Evolutionary conservation across 495 filamentous ascomycete species (phyloP), one percentile per base, ranked within the genome.

Genomic region (Niebla homalea): DNA sequence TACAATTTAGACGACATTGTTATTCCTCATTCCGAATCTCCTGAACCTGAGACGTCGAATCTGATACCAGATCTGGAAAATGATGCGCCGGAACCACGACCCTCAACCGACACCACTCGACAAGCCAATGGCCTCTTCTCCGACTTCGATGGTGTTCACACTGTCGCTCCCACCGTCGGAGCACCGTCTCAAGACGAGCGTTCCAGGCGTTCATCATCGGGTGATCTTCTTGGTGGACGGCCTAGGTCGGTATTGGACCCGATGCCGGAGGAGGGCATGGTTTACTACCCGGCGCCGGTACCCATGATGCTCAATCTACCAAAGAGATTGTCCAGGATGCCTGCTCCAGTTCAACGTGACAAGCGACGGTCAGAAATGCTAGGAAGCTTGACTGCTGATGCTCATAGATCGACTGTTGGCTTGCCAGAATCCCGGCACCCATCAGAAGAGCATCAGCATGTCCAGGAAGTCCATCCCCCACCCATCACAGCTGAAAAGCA

Each of bases 141-240:
- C 10, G 87, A 94, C 62, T 98, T 98, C 59, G 92, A 97, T 68
- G 92, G 92, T 46, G 88, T 88, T 12, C 90, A 98, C 65, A 89
- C 79, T 61, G 69, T 78, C 23, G 75, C 71, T 19, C 47, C 50
- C 22, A n/a, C 15, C 35, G 55, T 53, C 32, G 71, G 57, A 32
- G 67, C 66, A 49, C 16, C 45, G 23, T 14, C 45, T 18, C 23
- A 35, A 16, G 61, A 60, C 4, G 49, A 46, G 18, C 62, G 59
- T 54, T 65, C 57, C 29, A 64, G 63, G 14, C 55, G 60, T 50
- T 36, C 36, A 52, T 54, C 40, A 37, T 51, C 19, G 19, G 43
- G 35, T 39, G 20, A 36, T 46, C 51, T 42, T 54, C 48, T 50
- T 49, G 56, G 48, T 14, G 39, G 23, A 41, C 23, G 52, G 49